Base-by-base conservation (phyloP, 192 early-diverging fungal genomes). In the Phycomyces blakesleeanus region DNA sequence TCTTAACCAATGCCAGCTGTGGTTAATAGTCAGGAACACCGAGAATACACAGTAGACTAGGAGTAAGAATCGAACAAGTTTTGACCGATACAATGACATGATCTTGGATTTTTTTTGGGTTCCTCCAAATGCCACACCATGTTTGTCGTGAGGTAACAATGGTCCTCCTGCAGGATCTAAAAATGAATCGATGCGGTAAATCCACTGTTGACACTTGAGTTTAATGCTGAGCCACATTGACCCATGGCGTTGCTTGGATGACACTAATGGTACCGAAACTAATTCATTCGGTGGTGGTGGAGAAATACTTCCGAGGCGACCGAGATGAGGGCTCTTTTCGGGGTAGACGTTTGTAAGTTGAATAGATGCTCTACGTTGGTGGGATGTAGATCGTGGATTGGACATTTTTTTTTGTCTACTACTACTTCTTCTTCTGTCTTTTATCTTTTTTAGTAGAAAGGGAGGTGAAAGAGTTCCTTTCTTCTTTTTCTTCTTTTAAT, bases 11-110 rank as follows among this genome's bases (percentile, higher is more conserved):
- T 54, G 20, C 59, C 64, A 63, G 18, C 60, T 34, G 22, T 73
- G 71, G 26, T 58, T 49, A 12, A 73, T n/a, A 0, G 71, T 55
- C 25, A 73, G 59, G 22, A 62, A 58, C 1, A 73, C 57, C 0
- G 71, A 73, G 54, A 73, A 73, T 21, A 57, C 59, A 21, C 55
- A 51, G 42, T 73, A 73, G 16, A 73, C 59, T 5, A 73, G 26
- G 9, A 41, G 18, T 5, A 67, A 37, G 38, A 73, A 59, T 18
- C 71, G 59, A 18, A 56, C n/a, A 2, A 38, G 27, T 18, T 51
- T 55, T 20, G 55, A 63, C 29, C 57, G 49, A 20, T 63, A 59
- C 9, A 63, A 12, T 15, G 27, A n/a, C 9, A 55, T 37, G 22
- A 61, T 37, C 10, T 42, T 3, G 6, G 44, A 44, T 18, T 26